Percentiles rank a stretch among this genome's conserved stretches.
Conservation (phyloP, 176 grass and related monocot species). For the Pontederia paniculata region DNA sequence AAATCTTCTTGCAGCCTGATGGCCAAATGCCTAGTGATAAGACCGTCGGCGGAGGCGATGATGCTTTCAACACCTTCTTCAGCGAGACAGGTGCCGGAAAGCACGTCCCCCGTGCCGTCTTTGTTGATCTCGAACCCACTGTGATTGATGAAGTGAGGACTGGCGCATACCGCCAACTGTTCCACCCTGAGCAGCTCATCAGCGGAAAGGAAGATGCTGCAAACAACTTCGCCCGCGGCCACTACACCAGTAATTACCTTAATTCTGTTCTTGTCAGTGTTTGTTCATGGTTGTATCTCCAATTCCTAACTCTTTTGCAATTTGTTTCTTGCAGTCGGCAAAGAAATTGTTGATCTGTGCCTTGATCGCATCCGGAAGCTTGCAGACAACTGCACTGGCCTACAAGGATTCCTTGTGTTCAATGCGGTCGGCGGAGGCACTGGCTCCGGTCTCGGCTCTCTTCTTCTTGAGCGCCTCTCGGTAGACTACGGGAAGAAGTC, state of each 20-base stretch:
- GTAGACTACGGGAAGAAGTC: constrained; percentile 81
- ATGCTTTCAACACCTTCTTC: constrained; percentile 78
- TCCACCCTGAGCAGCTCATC: constrained; percentile 74
- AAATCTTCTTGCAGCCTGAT: constrained; percentile 38
- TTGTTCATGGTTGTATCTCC: too few relatives aligned
- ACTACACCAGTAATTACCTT: constrained; percentile 45
- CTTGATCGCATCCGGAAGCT: constrained; percentile 70
- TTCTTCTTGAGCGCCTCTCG: constrained; percentile 75
- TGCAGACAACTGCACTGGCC: constrained; percentile 63
- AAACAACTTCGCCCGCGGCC: constrained; percentile 59
- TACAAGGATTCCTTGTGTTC: constrained; percentile 89
- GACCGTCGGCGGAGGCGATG: constrained; percentile 44
- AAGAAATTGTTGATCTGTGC: constrained; percentile 72
- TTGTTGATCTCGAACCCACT: constrained; percentile 70
- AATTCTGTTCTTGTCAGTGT: background rate
- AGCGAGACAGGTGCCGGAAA: constrained; percentile 64
- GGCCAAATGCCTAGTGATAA: constrained; percentile 61
- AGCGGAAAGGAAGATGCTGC: constrained; percentile 73
- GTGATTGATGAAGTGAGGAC: constrained; percentile 82
- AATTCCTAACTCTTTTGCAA: too few relatives aligned
- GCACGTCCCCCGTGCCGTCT: constrained; percentile 66
- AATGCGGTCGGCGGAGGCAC: constrained; percentile 75
- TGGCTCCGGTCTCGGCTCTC: constrained; percentile 67
- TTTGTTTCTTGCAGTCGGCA: constrained; percentile 46
- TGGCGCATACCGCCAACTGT: constrained; percentile 55